Evolutionary conservation across 2,329 filamentous ascomycete genomes (phyloP), one percentile per base, ranked within the genome.

Genomic region (Calonectria hawksworthii): DNA sequence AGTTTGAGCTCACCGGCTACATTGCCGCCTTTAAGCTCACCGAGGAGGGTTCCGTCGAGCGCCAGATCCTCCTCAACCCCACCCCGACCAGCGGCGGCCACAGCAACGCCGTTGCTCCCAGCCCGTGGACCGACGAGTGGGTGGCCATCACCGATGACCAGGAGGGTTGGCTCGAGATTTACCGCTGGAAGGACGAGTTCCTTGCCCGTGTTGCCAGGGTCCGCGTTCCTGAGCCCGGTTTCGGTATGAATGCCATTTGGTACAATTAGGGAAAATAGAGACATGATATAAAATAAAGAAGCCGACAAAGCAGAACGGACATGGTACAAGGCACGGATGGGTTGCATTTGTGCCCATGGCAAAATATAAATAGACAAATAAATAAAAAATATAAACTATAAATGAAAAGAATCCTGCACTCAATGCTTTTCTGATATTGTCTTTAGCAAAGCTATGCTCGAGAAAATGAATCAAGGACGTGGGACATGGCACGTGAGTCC

Each of bases 161-260:
- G 86, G 92, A 96, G 79, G 95, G 95, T 8, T 96, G 94, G 87
- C 86, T 98, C 26, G 95, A 98, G 87, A 94, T 98, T 72, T 98
- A 98, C 84, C 89, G 95, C 69, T 98, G 95, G 94, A 90, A 93
- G 77, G 93, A 96, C 73, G 95, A 97, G 88, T 95, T 93, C 79
- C 86, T 98, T 68, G 93, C 92, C 2, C 88, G 95, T 4, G 95
- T 98, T 10, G 95, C 95, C 21, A 89, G 94, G 76, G 88, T 94
- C 76, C 92, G 95, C 79, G 93, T 98, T 47, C 92, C 93, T 8
- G 95, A 98, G 87, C 94, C 94, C n/a, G 95, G 95, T 1, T 98
- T 98, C 83, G 95, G 95, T 2, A 98, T 98, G 95, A 98, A 98
- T 86, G 95, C 95, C n/a, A 96, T 98, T 76, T 98, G 95, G 95